Evolutionary conservation across 108 stramenopile species (phyloP), one percentile per base, ranked within the genome.

Genomic region (Cyclotella cryptica): DNA sequence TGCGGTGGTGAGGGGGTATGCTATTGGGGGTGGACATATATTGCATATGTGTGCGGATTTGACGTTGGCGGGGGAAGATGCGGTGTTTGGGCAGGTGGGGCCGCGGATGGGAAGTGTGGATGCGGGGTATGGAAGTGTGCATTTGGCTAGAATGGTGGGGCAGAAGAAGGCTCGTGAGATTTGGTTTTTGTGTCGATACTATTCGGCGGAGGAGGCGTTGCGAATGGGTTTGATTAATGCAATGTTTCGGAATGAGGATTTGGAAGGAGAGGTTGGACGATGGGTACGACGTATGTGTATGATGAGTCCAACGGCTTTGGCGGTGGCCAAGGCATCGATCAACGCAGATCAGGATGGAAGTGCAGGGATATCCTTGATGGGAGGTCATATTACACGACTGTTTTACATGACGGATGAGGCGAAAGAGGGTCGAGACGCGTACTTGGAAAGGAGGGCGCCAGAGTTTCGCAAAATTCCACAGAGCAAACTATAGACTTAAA

Each of bases 81-180:
- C 92, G 14, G 90, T 98, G 1, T 98, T 97, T 87, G 97, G 97
- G 22, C 97, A 98, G 78, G 90, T 91, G 3, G 93, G 92, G 11
- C 97, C 97, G 21, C 80, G 96, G 29, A 97, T 98, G 92, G 97
- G 97, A 40, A 89, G 88, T 68, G 95, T 98, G 68, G 97, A 98
- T 79, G 97, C 96, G 1, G 97, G 97, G 15, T 98, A 98, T 81
- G 97, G 97, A 10, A 88, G 86, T 54, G 91, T 88, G 6, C 93
- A 93, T 64, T 89, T 96, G 80, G 96, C 94, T 1, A 61, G 94
- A 9, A 78, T 95, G 27, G 88, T 98, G 51, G 97, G 97, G 8
- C 96, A 97, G 86, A 98, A 98, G 80, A 93, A 90, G 65, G 96
- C 97, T 11, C 75, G 96, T 42, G 97, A 98, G 76, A 72, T 98